A percentile compares a stretch with the other conserved stretches of the same genome.
Conservation (phyloP, 177 flowering plant species). For the Vitis hybrid region DNA sequence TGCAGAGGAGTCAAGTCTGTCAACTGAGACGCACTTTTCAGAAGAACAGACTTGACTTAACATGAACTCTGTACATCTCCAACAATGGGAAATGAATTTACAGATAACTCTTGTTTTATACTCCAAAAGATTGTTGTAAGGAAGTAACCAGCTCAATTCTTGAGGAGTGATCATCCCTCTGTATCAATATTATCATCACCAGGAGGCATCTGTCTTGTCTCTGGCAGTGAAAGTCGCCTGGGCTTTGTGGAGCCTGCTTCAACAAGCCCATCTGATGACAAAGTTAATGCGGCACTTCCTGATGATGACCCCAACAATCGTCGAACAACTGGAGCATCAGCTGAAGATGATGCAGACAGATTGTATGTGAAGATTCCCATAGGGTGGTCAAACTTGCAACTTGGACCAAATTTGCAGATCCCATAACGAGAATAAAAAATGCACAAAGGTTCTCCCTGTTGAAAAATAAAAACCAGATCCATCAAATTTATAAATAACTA, state of each 20-base stretch:
- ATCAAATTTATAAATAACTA: background rate
- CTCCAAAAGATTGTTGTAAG: conserved; percentile 29
- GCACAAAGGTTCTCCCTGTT: conserved; percentile 93
- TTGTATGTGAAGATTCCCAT: conserved; percentile 70
- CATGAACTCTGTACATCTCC: conserved; percentile 63
- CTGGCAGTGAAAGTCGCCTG: conserved; percentile 64
- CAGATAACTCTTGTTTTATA: conserved; percentile 34
- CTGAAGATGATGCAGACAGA: conserved; percentile 52
- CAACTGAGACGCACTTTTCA: conserved; percentile 42
- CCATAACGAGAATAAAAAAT: conserved; percentile 94
- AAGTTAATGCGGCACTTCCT: conserved; percentile 45
- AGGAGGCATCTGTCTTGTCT: conserved; percentile 66
- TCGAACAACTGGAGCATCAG: conserved; percentile 60
- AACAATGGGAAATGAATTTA: conserved; percentile 62
- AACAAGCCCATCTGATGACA: conserved; percentile 64
- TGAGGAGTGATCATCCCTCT: conserved; percentile 43
- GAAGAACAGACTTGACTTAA: conserved; percentile 39
- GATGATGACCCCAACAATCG: conserved; percentile 69
- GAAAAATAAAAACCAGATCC: conserved; percentile 6
- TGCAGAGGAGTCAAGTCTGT: conserved; percentile 38
- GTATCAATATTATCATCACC: conserved; percentile 58
- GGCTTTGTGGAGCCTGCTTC: conserved; percentile 58
- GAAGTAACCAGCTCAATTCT: conserved; percentile 29
- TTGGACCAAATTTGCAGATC: conserved; percentile 96
- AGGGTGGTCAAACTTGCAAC: conserved; percentile 99